Evolutionary conservation across 768 basidiomycete species (phyloP).

Genomic region (Phlegmacium glaucopus): DNA sequence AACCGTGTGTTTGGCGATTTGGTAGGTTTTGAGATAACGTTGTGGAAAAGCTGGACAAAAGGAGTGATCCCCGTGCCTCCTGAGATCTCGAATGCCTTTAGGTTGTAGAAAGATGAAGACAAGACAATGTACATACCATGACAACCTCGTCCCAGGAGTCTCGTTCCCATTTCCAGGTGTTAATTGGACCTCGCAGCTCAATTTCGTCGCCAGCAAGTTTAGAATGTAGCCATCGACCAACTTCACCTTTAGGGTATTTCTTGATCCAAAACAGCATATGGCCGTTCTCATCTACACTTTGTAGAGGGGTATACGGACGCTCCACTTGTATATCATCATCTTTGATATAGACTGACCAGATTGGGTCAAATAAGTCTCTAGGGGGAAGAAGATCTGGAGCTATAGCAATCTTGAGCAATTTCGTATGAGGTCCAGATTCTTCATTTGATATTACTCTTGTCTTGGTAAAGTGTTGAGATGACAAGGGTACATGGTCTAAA

Average conservation of each 20-base stretch:
- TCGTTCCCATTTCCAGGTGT: slow-evolving; percentile 59
- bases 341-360: slow-evolving; percentile 81
- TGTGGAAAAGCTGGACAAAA: slow-evolving; percentile 73
- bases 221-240: slow-evolving; percentile 78
- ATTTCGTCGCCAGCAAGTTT: slow-evolving; percentile 62
- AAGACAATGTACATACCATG: slow-evolving; percentile 46
- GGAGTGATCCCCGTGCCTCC: slow-evolving; percentile 88
- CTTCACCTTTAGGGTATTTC: slow-evolving; percentile 74
- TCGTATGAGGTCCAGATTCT: slow-evolving; percentile 53
- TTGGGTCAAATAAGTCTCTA: slow-evolving; percentile 33
- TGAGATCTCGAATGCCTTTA: slow-evolving; percentile 53
- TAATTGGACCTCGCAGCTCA: slow-evolving; percentile 74
- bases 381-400: slow-evolving; percentile 39
- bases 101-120: background rate
- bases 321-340: slow-evolving; percentile 90
- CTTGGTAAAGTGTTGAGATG: slow-evolving; percentile 55
- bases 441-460: slow-evolving; percentile 54
- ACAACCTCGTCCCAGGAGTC: slow-evolving; percentile 73
- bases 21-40: slow-evolving; percentile 38
- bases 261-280: slow-evolving; percentile 80
- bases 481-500: slow-evolving; percentile 31
- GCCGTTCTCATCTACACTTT: slow-evolving; percentile 64
- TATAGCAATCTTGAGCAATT: slow-evolving; percentile 59
- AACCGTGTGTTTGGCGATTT: slow-evolving; percentile 46
- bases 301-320: slow-evolving; percentile 78